Evolutionary conservation across 139 green algal species (phyloP).

Genomic region (Pseudopediastrum boryanum): DNA sequence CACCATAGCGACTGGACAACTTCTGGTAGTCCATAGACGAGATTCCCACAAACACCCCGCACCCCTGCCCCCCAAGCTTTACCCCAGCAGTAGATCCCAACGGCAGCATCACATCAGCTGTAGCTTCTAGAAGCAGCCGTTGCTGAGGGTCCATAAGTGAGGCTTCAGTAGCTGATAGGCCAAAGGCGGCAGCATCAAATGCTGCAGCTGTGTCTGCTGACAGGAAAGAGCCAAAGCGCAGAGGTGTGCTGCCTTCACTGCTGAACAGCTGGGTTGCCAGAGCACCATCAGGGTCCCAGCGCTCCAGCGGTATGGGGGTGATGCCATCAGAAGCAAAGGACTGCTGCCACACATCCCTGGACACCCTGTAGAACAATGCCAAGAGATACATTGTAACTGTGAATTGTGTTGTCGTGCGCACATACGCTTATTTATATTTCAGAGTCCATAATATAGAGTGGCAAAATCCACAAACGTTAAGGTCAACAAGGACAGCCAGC

Average conservation of each 20-base stretch:
- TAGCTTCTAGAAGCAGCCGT: constrained; percentile 74
- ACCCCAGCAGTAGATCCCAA: not conserved
- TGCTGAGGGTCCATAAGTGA: constrained; percentile 86
- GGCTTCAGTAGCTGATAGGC: constrained; percentile 61
- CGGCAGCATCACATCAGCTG: constrained; percentile 19
- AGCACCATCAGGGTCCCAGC: constrained; percentile 57
- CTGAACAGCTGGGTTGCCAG: not conserved
- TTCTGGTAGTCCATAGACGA: constrained; percentile 71
- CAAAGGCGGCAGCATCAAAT: constrained; percentile 80
- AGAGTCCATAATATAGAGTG: too few species aligned
- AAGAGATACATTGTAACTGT: too few species aligned
- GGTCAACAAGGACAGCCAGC: too few species aligned
- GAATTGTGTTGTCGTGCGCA: too few species aligned
- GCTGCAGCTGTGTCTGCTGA: constrained; percentile 35
- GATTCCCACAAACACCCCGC: constrained; percentile 60
- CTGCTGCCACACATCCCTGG: not conserved
- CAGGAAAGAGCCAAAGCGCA: constrained; percentile 69
- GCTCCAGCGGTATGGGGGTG: constrained; percentile 44
- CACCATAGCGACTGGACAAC: constrained; percentile 25
- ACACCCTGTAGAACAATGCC: not conserved
- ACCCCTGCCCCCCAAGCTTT: not conserved
- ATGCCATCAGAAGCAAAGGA: constrained; percentile 20
- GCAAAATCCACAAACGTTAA: too few species aligned
- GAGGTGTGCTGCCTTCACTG: not conserved
- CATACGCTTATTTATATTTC: too few species aligned